These are phyloP conservation scores for Pseudomonodictys pantanalensis DNA, from an alignment of 495 filamentous ascomycete species.

Conservation along the genomic window DNA sequence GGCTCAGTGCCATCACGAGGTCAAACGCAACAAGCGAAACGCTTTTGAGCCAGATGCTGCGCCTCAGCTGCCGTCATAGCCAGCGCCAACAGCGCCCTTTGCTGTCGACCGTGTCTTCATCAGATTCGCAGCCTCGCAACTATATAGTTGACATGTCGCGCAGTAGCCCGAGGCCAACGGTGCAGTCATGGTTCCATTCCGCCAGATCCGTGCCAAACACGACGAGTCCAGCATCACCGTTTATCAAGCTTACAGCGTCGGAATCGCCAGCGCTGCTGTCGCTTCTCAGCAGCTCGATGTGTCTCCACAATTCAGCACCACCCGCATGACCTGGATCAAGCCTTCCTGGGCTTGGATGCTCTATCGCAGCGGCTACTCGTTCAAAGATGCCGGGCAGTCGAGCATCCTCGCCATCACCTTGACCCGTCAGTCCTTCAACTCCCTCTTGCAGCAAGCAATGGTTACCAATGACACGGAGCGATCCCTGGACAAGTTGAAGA, in stretches of 20 bases:
- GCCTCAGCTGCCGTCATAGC: too few species aligned
- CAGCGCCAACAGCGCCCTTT: too few species aligned
- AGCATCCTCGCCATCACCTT: constrained; percentile 27
- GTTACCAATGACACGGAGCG: constrained; percentile 7
- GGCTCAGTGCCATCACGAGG: too few species aligned
- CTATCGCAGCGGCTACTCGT: constrained; percentile 41
- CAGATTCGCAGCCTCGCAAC: too few species aligned
- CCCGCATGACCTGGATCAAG: constrained; percentile 68
- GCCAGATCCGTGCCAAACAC: constrained; percentile 55
- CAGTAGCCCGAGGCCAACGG: not conserved
- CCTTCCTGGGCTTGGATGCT: constrained; percentile 66
- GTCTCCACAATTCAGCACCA: constrained; percentile 50
- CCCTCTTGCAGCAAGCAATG: constrained; percentile 9
- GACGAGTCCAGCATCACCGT: constrained; percentile 53
- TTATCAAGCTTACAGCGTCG: constrained; percentile 59
- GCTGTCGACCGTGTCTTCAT: too few species aligned
- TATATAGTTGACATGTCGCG: too few species aligned
- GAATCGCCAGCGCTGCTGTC: constrained; percentile 56
- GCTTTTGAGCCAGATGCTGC: too few species aligned
- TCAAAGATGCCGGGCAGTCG: constrained; percentile 29
- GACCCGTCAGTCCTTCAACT: constrained; percentile 13
- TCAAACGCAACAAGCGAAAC: too few species aligned
- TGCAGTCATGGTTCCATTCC: constrained; percentile 39
- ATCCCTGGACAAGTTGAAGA: constrained; percentile 48
- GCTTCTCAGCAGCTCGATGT: constrained; percentile 50